Base-by-base conservation (phyloP, 768 basidiomycete genomes). In the Hygrocybe coccinea region DNA sequence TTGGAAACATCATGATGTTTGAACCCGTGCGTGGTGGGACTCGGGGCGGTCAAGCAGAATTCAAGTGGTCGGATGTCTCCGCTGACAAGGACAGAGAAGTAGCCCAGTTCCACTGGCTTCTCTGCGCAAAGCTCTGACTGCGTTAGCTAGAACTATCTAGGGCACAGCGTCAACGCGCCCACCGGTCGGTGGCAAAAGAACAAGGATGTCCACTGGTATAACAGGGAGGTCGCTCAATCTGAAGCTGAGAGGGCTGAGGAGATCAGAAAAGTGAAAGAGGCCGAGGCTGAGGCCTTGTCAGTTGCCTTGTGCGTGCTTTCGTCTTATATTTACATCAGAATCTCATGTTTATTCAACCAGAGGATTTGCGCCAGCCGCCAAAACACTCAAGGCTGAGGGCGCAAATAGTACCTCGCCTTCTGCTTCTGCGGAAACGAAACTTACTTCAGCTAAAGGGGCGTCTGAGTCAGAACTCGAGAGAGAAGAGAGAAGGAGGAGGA, bases 171-270 rank as follows among this genome's bases (percentile, higher is more conserved):
- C 73, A 95, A 95, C 65, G 95, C 95, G 2, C 95, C 95, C 0
- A 91, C 91, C 1, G 95, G 95, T 1, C 78, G 95, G 46, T 98
- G 95, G 95, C 95, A 97, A 73, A 95, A 95, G 73, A 92, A 93
- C 75, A 93, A 95, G 68, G 95, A 98, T 64, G 74, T 98, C 14
- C 94, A 95, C 64, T 98, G 95, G 95, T 98, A 95, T 67, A 82
- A 75, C 63, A 84, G 94, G 25, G 91, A 93, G 4, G 24, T 56
- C 58, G 34, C 64, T 66, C 1, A 59, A 64, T 12, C 62, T 61
- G 81, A 81, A 12, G 67, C 68, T 10, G 82, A 83, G 58, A 75
- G 81, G 53, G 63, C 52, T 0, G 91, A 87, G 58, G 95, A 97
- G 73, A 86, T 97, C 33, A 73, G 81, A 54, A 82, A 79, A 63